Evolutionary conservation across 805 yeast species (phyloP).

Genomic region (Jamesozyma spencerorum): DNA sequence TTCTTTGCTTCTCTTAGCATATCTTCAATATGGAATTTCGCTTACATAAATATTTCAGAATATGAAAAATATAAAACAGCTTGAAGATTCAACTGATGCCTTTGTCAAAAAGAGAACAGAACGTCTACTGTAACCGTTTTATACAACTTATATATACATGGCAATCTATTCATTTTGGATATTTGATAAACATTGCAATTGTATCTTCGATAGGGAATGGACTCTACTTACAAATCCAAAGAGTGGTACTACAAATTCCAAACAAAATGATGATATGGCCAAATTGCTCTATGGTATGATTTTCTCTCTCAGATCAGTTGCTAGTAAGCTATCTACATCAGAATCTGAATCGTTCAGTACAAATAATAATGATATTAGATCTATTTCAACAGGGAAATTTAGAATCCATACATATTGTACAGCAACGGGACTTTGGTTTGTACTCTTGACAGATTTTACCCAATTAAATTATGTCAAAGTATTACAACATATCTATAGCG

Average conservation of each 20-base stretch:
- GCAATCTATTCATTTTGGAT: constrained; percentile 80
- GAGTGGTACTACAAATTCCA: constrained; percentile 37
- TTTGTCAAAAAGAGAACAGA: too few species aligned
- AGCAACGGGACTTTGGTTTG: constrained; percentile 67
- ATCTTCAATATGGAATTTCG: too few species aligned
- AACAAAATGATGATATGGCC: constrained; percentile 59
- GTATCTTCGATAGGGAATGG: constrained; percentile 77
- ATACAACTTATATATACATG: too few species aligned
- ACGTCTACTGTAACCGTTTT: too few species aligned
- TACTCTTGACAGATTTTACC: constrained; percentile 56
- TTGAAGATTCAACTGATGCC: too few species aligned
- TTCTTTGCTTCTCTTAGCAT: too few species aligned
- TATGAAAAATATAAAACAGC: too few species aligned
- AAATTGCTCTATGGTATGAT: constrained; percentile 80
- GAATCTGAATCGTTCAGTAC: constrained; percentile 14
- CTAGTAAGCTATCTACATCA: constrained; percentile 39
- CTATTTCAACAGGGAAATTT: constrained; percentile 61
- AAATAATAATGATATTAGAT: constrained; percentile 27
- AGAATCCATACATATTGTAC: constrained; percentile 76
- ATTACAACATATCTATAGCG: constrained; percentile 25
- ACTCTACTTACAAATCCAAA: constrained; percentile 27
- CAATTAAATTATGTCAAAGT: constrained; percentile 24
- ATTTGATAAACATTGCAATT: constrained; percentile 86
- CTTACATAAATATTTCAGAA: too few species aligned
- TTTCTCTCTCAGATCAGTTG: constrained; percentile 67